Evolutionary conservation across 805 yeast genomes (phyloP).

Genomic region (Starmerella potacharoeniae): DNA sequence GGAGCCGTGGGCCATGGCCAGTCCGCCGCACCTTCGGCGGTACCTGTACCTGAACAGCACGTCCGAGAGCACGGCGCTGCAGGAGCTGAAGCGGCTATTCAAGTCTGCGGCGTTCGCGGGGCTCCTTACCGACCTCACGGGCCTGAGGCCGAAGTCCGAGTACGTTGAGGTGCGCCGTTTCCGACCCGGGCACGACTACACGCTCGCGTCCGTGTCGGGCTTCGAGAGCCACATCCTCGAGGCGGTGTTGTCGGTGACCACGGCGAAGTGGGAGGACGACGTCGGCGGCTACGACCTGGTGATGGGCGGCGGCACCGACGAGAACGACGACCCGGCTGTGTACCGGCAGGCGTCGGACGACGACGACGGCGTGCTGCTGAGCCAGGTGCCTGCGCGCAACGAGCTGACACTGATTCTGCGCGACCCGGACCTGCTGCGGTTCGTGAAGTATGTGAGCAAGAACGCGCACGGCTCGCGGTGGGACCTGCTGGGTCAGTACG

Average conservation of each 20-base stretch:
- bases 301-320: slow-evolving; percentile 43
- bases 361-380: slow-evolving; percentile 66
- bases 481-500: slow-evolving; percentile 80
- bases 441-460: slow-evolving; percentile 81
- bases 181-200: slow-evolving; percentile 91
- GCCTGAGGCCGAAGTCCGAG: slow-evolving; percentile 47
- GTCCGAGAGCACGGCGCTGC: slow-evolving; percentile 27
- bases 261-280: slow-evolving; percentile 75
- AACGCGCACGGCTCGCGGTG: slow-evolving; percentile 85
- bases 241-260: slow-evolving; percentile 73
- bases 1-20: slow-evolving; percentile 77
- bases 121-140: slow-evolving; percentile 57
- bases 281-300: slow-evolving; percentile 89
- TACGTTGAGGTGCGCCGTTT: slow-evolving; percentile 71
- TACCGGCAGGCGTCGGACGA: slow-evolving; percentile 47
- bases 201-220: slow-evolving; percentile 62
- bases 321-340: slow-evolving; percentile 71
- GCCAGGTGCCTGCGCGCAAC: slow-evolving; percentile 78
- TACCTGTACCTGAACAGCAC: slow-evolving; percentile 59
- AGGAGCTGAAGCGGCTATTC: slow-evolving; percentile 43
- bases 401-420: slow-evolving; percentile 62
- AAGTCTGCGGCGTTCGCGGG: slow-evolving; percentile 51
- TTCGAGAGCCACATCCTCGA: slow-evolving; percentile 45
- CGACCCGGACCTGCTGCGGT: slow-evolving; percentile 78
- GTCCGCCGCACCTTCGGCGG: slow-evolving; percentile 89